These are phyloP conservation scores for Periconia digitata DNA, from an alignment of 2,329 filamentous ascomycete genomes.

Conservation along the genomic window DNA sequence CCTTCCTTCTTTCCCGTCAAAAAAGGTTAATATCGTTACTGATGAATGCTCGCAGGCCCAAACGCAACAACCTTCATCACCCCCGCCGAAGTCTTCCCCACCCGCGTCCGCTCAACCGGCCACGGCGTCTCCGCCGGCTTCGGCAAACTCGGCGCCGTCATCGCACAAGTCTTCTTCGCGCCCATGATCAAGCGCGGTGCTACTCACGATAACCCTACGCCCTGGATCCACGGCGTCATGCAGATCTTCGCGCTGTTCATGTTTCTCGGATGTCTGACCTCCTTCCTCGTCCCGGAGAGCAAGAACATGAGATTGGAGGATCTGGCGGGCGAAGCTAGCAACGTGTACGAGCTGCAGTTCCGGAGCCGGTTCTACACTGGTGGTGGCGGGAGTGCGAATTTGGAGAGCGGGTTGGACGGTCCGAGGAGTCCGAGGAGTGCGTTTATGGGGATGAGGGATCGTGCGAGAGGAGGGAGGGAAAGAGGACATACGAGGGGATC, in stretches of 20 bases:
- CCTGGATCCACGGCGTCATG: conserved; percentile 73
- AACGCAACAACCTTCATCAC: conserved; percentile 56
- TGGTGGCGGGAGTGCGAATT: conserved; percentile 1
- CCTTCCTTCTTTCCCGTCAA: neutral
- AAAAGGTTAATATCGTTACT: neutral
- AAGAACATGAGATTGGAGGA: conserved; percentile 74
- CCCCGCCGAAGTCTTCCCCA: conserved; percentile 56
- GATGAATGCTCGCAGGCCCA: conserved; percentile 28
- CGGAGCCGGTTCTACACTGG: conserved; percentile 14
- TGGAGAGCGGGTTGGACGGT: conserved; percentile 2
- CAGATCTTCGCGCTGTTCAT: conserved; percentile 81
- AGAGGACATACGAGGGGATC: neutral
- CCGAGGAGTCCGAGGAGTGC: conserved; percentile 1
- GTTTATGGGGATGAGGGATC: neutral
- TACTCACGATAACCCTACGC: conserved; percentile 52
- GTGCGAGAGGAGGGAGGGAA: neutral
- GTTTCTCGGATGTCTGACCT: conserved; percentile 69
- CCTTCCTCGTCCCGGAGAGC: conserved; percentile 75
- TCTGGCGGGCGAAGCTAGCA: conserved; percentile 64
- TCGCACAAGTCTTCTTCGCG: conserved; percentile 53
- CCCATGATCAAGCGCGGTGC: conserved; percentile 58
- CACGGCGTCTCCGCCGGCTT: conserved; percentile 53
- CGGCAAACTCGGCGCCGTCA: conserved; percentile 53
- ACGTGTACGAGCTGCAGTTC: conserved; percentile 23
- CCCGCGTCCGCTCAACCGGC: conserved; percentile 50